Conservation (phyloP, 163 green algal species). For the Dunaliella salina region DNA sequence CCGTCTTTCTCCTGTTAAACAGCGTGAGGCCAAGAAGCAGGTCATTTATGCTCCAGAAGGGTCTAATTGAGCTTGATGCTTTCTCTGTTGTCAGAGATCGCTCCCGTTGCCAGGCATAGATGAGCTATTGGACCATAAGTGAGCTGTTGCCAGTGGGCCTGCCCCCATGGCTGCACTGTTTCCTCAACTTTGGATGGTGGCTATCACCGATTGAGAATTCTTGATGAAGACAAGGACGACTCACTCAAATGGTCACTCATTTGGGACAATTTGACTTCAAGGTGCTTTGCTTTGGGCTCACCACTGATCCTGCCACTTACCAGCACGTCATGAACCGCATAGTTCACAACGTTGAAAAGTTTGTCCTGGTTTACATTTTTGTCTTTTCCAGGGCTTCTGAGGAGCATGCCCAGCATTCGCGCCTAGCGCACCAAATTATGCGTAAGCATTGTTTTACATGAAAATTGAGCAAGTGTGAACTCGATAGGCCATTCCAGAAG, state of each 20-base stretch:
- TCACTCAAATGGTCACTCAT: slow-evolving; percentile 61
- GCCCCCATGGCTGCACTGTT: slow-evolving; percentile 33
- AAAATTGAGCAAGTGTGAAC: slow-evolving; percentile 48
- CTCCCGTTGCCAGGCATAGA: slow-evolving; percentile 62
- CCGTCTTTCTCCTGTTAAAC: too few species aligned
- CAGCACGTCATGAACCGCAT: slow-evolving; percentile 48
- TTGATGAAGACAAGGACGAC: slow-evolving; percentile 43
- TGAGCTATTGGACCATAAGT: too few species aligned
- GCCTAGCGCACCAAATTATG: slow-evolving; percentile 40
- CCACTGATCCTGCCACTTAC: slow-evolving; percentile 61
- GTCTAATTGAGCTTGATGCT: slow-evolving; percentile 37
- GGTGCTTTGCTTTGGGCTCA: slow-evolving; percentile 63
- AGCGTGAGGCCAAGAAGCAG: too few species aligned
- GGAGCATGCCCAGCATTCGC: too few species aligned
- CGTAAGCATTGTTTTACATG: slow-evolving; percentile 40
- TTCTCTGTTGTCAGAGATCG: slow-evolving; percentile 54
- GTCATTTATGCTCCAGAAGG: too few species aligned
- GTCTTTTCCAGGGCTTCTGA: too few species aligned
- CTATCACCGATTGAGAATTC: slow-evolving; percentile 63
- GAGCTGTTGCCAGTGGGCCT: too few species aligned
- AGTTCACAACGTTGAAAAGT: slow-evolving; percentile 34
- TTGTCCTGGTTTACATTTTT: slow-evolving; percentile 62
- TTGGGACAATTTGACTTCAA: slow-evolving; percentile 62
- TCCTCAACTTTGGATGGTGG: slow-evolving; percentile 61
- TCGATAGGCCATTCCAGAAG: slow-evolving; percentile 21